Evolutionary conservation across 805 yeast genomes (phyloP), one percentile per base, ranked within the genome.

Genomic region (Saccharomycopsis sp.): DNA sequence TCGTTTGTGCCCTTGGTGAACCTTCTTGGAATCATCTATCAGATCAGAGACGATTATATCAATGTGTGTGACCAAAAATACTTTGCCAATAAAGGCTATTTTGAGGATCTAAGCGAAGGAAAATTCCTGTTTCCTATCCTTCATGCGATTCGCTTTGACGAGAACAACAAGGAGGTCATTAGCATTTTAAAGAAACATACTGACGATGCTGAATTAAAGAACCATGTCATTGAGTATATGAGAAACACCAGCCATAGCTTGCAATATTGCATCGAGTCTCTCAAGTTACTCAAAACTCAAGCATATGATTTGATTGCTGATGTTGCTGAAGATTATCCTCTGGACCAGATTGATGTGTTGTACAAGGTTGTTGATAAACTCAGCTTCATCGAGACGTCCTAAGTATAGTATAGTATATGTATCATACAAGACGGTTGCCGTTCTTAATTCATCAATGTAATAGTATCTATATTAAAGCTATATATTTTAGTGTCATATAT

Each of bases 91-190:
- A 87, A 89, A 77, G 96, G 96, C 1, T 80, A 80, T 62, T 83
- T 89, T 56, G 97, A 92, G 65, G 98, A 92, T 67, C 78, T 92
- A 34, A 82, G 90, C 0, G 97, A 92, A 69, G 97, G 97, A 0
- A 92, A 91, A 70, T 81, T 87, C 60, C 89, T 96, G 0, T 87
- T 89, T 62, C 97, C 97, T 0, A 83, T 92, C 1, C 79, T 92
- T 17, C 94, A 89, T 69, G 78, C 85, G 2, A 70, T 86, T 1
- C 66, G 73, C 19, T 65, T 67, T 41, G 74, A 74, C 53, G 61
- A 65, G 1, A 62, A 65, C 1, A 74, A 76, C 55, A 70, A 73
- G 57, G 78, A 77, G 56, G 67, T 84, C 9, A 62, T 77, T 56
- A 75, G 77, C 53, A 82, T 84, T n/a, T 69, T 86, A 57, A 75